Evolutionary conservation across 2,329 filamentous ascomycete species (phyloP).

Genomic region (Botrytis paeoniae): DNA sequence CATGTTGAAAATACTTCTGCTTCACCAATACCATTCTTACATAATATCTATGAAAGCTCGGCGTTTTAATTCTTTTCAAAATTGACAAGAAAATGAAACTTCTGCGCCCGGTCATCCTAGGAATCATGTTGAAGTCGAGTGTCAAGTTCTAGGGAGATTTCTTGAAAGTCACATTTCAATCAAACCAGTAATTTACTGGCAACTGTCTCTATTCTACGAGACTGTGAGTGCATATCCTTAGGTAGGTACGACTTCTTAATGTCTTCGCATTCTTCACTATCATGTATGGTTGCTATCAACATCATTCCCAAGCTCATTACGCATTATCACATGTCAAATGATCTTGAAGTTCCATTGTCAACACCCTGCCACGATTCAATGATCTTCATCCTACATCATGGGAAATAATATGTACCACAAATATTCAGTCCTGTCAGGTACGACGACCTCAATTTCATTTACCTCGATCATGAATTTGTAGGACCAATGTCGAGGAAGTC

Average conservation of each 20-base stretch:
- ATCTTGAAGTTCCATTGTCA: not conserved
- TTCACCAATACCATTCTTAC: not conserved
- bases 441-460: not conserved
- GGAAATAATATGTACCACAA: not conserved
- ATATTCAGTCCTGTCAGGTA: not conserved
- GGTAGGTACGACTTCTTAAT: not conserved
- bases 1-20: not conserved
- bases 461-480: not conserved
- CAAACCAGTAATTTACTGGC: not conserved
- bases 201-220: not conserved
- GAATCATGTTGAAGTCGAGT: not conserved
- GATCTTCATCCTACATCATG: not conserved
- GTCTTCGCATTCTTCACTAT: not conserved
- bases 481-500: too few relatives aligned
- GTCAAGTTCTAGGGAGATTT: not conserved
- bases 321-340: constrained; percentile 12
- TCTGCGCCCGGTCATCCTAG: not conserved
- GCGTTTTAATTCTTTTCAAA: not conserved
- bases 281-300: not conserved
- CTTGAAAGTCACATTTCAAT: not conserved
- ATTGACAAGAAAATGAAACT: not conserved
- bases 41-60: not conserved
- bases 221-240: not conserved
- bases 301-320: constrained; percentile 2
- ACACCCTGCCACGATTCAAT: not conserved